These are phyloP conservation scores for Fusarium veterinarium DNA, from an alignment of 2,329 filamentous ascomycete species.

Conservation along the genomic window DNA sequence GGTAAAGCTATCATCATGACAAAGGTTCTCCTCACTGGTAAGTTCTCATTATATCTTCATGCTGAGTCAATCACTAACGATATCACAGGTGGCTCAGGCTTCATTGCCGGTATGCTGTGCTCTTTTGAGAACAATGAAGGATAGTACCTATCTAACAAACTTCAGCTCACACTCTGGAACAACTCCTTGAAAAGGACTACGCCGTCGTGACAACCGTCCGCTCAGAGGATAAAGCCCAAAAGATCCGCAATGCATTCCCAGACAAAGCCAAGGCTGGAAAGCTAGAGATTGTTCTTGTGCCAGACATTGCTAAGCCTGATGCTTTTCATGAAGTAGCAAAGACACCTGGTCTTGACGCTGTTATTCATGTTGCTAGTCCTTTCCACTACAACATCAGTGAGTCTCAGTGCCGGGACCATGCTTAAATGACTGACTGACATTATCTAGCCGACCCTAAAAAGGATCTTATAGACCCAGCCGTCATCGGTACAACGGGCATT, in stretches of 20 bases:
- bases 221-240: constrained; percentile 63
- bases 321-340: constrained; percentile 77
- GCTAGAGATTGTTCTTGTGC: constrained; percentile 71
- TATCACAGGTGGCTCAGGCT: constrained; percentile 50
- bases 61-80: constrained; percentile 14
- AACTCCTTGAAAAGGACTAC: constrained; percentile 63
- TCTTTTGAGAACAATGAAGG: not conserved
- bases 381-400: constrained; percentile 65
- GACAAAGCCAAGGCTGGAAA: constrained; percentile 54
- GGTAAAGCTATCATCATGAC: constrained; percentile 37
- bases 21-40: constrained; percentile 50
- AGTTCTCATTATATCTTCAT: not conserved
- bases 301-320: constrained; percentile 78
- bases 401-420: not conserved
- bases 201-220: constrained; percentile 68
- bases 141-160: not conserved
- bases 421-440: not conserved
- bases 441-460: constrained; percentile 57
- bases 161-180: constrained; percentile 65
- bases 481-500: constrained; percentile 74
- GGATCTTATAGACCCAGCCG: constrained; percentile 68
- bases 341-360: constrained; percentile 63
- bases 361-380: constrained; percentile 71
- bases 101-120: constrained; percentile 49
- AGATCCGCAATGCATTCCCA: constrained; percentile 60